phyloP scores from a whole-genome alignment of 108 stramenopile species.

The Cyclotella atomus region DNA sequence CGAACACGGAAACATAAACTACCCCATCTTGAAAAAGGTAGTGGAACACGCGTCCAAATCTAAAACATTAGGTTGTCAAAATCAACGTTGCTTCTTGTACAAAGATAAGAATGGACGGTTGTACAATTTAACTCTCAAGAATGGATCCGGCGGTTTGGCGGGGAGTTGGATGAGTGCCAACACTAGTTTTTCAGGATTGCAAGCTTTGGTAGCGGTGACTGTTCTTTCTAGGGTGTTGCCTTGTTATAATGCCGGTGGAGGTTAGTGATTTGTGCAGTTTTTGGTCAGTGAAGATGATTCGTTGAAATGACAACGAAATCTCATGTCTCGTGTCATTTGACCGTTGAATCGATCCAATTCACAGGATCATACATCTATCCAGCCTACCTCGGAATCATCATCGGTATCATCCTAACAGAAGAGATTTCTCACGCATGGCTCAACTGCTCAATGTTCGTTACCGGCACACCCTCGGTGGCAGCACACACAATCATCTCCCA shows the following conservation, averaged over 20 bases:
- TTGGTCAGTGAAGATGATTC: background rate
- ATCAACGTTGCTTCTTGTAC: conserved; percentile 62
- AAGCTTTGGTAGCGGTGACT: conserved; percentile 60
- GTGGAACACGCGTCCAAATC: conserved; percentile 34
- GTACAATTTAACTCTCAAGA: conserved; percentile 54
- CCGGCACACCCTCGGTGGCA: conserved; percentile 61
- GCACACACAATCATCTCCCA: conserved; percentile 50
- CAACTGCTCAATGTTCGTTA: conserved; percentile 65
- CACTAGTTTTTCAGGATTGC: conserved; percentile 58
- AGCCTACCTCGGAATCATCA: conserved; percentile 47
- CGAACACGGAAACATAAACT: conserved; percentile 32
- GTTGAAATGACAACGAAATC: no score
- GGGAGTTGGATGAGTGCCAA: conserved; percentile 45
- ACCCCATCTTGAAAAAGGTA: conserved; percentile 33
- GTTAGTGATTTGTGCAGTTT: background rate
- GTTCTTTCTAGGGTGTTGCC: conserved; percentile 52
- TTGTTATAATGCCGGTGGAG: conserved; percentile 36
- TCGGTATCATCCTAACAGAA: conserved; percentile 67
- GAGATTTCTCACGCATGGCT: conserved; percentile 62
- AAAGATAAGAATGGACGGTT: conserved; percentile 56
- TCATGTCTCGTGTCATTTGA: no score
- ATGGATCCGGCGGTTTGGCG: conserved; percentile 49
- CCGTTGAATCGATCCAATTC: background rate
- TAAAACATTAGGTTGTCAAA: conserved; percentile 20
- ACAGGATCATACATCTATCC: conserved; percentile 44